Evolutionary conservation across 345 rosid species (phyloP).

Genomic region (Pugionium cornutum): DNA sequence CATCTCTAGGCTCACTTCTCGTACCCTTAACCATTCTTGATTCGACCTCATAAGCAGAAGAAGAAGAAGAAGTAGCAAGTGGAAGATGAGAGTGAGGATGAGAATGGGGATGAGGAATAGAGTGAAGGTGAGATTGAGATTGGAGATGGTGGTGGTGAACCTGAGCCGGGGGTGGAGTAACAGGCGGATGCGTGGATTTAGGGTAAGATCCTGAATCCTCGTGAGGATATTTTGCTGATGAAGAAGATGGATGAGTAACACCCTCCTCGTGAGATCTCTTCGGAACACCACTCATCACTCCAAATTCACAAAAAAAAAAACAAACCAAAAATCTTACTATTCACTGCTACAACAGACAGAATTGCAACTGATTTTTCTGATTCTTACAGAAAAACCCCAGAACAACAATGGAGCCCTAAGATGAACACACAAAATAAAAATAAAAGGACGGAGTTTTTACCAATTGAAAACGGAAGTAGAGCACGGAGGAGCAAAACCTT

Average conservation of each 20-base stretch:
- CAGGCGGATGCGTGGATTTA: conserved; percentile 46
- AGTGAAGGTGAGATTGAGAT: conserved; percentile 43
- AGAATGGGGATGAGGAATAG: conserved; percentile 42
- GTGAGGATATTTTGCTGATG: conserved; percentile 67
- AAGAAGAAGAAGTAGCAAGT: conserved; percentile 29
- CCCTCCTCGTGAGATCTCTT: conserved; percentile 88
- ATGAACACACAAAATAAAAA: not conserved
- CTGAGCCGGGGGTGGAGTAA: conserved; percentile 42
- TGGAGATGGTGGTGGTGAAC: conserved; percentile 37
- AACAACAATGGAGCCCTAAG: not conserved
- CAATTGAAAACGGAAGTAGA: conserved; percentile 23
- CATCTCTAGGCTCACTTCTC: conserved; percentile 69
- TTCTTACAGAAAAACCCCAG: not conserved
- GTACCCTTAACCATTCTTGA: conserved; percentile 49
- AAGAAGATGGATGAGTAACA: conserved; percentile 47
- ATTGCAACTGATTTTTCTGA: conserved; percentile 1
- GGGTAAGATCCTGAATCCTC: conserved; percentile 68
- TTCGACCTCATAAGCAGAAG: conserved; percentile 55
- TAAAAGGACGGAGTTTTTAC: not conserved
- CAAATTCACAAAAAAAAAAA: not conserved
- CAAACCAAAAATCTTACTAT: not conserved
- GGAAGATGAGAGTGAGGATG: too few relatives aligned
- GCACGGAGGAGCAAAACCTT: conserved; percentile 23
- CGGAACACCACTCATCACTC: conserved; percentile 71
- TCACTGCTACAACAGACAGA: conserved; percentile 7